Percentiles rank a stretch among this genome's conserved stretches.
Conservation (phyloP, 257 asterid genomes). For the Nicotiana tomentosiformis region DNA sequence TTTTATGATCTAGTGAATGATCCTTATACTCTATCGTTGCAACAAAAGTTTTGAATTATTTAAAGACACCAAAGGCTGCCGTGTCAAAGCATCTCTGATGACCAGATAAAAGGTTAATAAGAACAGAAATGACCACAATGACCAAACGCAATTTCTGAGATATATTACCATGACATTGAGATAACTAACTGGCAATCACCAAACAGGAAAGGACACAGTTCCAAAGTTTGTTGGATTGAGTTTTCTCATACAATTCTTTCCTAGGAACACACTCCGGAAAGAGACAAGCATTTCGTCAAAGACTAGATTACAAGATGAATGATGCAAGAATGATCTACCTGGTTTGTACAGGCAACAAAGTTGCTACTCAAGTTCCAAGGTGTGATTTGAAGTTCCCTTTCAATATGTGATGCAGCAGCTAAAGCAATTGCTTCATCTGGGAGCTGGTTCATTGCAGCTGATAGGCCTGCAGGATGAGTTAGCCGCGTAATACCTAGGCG, state of each 20-base stretch:
- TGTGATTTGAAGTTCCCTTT: conserved; percentile 97
- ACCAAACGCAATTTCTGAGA: neutral
- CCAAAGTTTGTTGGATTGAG: neutral
- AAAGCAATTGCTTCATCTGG: conserved; percentile 97
- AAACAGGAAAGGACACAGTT: neutral
- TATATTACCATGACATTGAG: neutral
- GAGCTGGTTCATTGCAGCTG: conserved; percentile 98
- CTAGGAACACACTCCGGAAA: neutral
- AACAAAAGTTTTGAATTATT: neutral
- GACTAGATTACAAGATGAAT: neutral
- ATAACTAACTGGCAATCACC: neutral
- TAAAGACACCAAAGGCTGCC: neutral
- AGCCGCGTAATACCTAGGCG: conserved; percentile 84
- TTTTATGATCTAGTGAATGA: neutral
- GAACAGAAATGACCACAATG: neutral
- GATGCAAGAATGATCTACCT: conserved; percentile 39
- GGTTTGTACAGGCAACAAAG: conserved; percentile 92
- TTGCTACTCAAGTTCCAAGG: conserved; percentile 97
- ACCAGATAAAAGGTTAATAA: neutral
- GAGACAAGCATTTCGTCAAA: neutral
- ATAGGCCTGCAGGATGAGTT: conserved; percentile 73
- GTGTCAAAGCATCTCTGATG: neutral
- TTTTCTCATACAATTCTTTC: neutral
- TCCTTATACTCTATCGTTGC: neutral
- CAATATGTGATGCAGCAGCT: conserved; percentile 99